Evolutionary conservation across 1,284 basidiomycete genomes (phyloP).

Genomic region (Ceratobasidium papillatum): DNA sequence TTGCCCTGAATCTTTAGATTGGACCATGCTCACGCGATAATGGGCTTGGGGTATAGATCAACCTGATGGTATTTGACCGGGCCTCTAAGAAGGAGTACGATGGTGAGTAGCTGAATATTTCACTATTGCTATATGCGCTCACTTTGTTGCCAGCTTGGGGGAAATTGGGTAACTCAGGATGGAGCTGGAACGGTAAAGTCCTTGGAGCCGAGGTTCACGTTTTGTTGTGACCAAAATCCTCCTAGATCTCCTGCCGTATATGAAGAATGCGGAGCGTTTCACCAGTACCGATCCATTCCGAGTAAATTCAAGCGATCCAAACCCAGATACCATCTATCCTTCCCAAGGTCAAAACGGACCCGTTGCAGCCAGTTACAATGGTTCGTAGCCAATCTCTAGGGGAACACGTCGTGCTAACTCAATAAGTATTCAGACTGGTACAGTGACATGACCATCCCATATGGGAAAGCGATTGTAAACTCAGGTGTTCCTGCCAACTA

Average conservation of each 20-base stretch:
- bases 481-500: conserved; percentile 35
- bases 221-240: neutral
- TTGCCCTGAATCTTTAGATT: too few relatives aligned
- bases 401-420: conserved; percentile 44
- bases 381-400: conserved; percentile 38
- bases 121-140: conserved; percentile 31
- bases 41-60: too few relatives aligned
- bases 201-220: neutral
- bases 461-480: conserved; percentile 18
- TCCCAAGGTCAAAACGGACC: conserved; percentile 50
- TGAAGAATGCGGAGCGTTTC: conserved; percentile 53
- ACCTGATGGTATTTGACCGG: conserved; percentile 22
- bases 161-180: conserved; percentile 43
- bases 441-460: conserved; percentile 43
- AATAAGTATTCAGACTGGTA: conserved; percentile 33
- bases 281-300: conserved; percentile 46
- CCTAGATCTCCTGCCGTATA: conserved; percentile 50
- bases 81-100: conserved; percentile 35
- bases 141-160: conserved; percentile 41
- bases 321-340: conserved; percentile 45
- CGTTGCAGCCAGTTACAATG: conserved; percentile 49
- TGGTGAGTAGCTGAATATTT: conserved; percentile 44
- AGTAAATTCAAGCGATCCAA: conserved; percentile 45
- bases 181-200: conserved; percentile 50
- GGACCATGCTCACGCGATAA: too few relatives aligned